A percentile compares a stretch with the other conserved stretches of the same genome.
These are phyloP conservation scores for Polygonum maritimum DNA, from an alignment of 148 eudicot species.

Conservation along the genomic window DNA sequence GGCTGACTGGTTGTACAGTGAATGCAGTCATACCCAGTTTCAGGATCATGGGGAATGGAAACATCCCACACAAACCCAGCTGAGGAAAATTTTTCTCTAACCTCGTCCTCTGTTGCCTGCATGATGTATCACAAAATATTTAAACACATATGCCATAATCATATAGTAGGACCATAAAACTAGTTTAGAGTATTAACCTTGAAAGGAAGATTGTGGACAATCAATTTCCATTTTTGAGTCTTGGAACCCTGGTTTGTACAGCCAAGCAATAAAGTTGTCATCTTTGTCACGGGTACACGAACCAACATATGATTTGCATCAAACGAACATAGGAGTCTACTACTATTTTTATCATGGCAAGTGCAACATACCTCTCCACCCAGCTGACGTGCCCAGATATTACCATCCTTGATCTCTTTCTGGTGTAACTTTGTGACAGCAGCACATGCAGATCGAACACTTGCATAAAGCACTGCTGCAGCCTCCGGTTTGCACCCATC, in stretches of 20 bases:
- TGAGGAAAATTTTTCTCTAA: constrained; percentile 58
- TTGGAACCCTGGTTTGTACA: constrained; percentile 68
- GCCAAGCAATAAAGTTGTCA: constrained; percentile 8
- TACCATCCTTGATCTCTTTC: constrained; percentile 53
- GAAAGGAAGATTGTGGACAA: constrained; percentile 85
- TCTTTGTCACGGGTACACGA: background rate
- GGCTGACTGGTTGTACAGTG: constrained; percentile 6
- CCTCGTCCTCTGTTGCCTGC: constrained; percentile 60
- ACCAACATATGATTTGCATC: background rate
- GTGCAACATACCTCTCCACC: constrained; percentile 80
- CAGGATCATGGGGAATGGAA: constrained; percentile 67
- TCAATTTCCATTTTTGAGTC: constrained; percentile 90
- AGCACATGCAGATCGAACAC: constrained; percentile 81
- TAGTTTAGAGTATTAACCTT: constrained; percentile 36
- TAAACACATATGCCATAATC: background rate
- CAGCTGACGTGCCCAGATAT: constrained; percentile 93
- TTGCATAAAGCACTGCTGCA: constrained; percentile 67
- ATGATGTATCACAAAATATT: constrained; percentile 7
- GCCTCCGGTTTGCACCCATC: constrained; percentile 84
- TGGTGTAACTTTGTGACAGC: constrained; percentile 79
- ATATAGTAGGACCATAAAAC: background rate
- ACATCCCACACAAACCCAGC: constrained; percentile 96
- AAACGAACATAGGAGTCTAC: background rate
- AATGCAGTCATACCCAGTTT: constrained; percentile 51
- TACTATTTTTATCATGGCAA: background rate